A percentile compares a stretch with the other conserved stretches of the same genome.
phyloP scores from a whole-genome alignment of 768 basidiomycete genomes.

The Cubamyces lactineus region DNA sequence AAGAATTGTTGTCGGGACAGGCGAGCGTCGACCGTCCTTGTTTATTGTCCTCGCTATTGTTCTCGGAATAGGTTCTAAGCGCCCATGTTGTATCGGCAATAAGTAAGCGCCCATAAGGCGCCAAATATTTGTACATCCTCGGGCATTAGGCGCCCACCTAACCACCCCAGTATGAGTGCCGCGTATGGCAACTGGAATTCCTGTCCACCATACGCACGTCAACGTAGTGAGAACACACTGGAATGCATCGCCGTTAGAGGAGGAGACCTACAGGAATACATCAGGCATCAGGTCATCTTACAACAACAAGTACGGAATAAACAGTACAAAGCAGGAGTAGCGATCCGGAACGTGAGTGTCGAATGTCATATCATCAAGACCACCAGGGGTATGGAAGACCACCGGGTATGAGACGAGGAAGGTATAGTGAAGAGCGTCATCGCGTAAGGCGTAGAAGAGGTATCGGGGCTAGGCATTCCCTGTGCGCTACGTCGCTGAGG shows the following conservation, averaged over 20 bases:
- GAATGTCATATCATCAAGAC: neutral
- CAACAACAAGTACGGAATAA: neutral
- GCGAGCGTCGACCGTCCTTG: slow-evolving; percentile 5
- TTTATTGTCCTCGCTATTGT: slow-evolving; percentile 24
- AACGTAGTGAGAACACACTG: neutral
- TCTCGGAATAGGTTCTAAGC: slow-evolving; percentile 13
- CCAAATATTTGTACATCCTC: neutral
- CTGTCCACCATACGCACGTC: no score
- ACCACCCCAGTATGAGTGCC: no score
- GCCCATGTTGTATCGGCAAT: slow-evolving; percentile 1
- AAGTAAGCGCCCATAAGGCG: neutral
- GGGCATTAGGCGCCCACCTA: neutral
- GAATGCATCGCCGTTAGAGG: no score
- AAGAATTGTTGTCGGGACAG: slow-evolving; percentile 16
- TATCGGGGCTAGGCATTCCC: neutral
- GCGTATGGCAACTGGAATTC: no score
- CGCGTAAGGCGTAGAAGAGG: neutral
- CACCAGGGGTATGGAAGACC: neutral
- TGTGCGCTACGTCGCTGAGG: neutral
- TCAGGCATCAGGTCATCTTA: neutral
- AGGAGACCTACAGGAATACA: neutral
- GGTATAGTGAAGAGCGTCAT: neutral
- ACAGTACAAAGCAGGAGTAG: neutral
- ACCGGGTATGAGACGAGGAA: neutral
- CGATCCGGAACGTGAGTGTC: no score